These are phyloP conservation scores for Tripterygium wilfordii DNA, from an alignment of 177 flowering plant genomes.

Conservation along the genomic window DNA sequence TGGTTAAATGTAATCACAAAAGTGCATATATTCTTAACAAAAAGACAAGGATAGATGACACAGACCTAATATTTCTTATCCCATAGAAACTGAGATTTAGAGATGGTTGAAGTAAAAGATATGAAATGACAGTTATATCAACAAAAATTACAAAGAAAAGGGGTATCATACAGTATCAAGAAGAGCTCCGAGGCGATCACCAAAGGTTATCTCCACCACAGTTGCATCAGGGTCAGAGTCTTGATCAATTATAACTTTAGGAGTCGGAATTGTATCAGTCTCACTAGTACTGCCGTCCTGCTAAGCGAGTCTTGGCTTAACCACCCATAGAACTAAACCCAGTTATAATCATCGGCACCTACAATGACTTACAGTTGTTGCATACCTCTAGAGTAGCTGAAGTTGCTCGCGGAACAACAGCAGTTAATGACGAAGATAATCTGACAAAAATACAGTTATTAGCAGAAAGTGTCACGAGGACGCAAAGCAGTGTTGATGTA, in stretches of 20 bases:
- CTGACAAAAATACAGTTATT: slow-evolving; percentile 25
- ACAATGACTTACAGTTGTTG: no score
- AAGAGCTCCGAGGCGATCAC: slow-evolving; percentile 95
- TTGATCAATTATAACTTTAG: slow-evolving; percentile 84
- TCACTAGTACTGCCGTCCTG: slow-evolving; percentile 68
- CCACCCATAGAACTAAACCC: no score
- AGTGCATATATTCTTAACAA: slow-evolving; percentile 1
- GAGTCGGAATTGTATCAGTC: slow-evolving; percentile 67
- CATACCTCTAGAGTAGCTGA: slow-evolving; percentile 56
- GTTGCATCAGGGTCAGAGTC: slow-evolving; percentile 93
- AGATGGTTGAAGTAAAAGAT: neutral
- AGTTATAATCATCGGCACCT: no score
- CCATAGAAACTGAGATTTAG: no score
- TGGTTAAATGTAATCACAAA: no score
- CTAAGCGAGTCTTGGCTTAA: no score
- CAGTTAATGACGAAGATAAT: slow-evolving; percentile 25
- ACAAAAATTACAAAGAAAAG: no score
- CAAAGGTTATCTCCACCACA: slow-evolving; percentile 89
- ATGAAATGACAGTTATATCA: neutral
- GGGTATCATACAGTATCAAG: slow-evolving; percentile 68
- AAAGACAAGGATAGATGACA: slow-evolving; percentile 1
- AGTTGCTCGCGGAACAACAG: slow-evolving; percentile 38
- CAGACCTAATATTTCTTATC: no score
- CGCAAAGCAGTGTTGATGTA: neutral
- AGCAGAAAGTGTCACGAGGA: neutral